These are phyloP conservation scores for Taxillus chinensis DNA, from an alignment of 164 flowering plant species.

Conservation along the genomic window DNA sequence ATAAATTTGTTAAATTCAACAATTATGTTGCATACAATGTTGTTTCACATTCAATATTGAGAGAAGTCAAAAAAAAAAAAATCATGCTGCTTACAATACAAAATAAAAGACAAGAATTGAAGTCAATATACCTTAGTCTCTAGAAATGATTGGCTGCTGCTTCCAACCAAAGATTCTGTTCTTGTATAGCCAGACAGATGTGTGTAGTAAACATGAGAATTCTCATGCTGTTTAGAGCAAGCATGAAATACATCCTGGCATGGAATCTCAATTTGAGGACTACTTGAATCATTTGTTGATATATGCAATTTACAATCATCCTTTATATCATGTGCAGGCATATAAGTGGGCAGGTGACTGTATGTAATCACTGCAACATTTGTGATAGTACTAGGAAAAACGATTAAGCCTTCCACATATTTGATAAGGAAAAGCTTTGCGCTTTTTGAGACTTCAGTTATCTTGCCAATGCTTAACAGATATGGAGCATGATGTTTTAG, in stretches of 20 bases:
- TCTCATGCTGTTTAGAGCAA: slow-evolving; percentile 21
- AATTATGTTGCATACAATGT: too few relatives aligned
- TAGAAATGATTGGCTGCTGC: slow-evolving; percentile 12
- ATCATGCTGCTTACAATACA: not conserved
- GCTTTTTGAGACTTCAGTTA: slow-evolving; percentile 37
- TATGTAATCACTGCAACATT: slow-evolving; percentile 42
- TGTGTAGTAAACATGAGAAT: slow-evolving; percentile 17
- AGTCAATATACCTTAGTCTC: slow-evolving; percentile 23
- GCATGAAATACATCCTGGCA: slow-evolving; percentile 37
- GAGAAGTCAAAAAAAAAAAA: too few relatives aligned
- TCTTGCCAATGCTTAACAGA: slow-evolving; percentile 34
- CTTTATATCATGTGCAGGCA: slow-evolving; percentile 12
- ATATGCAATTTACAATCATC: slow-evolving; percentile 37
- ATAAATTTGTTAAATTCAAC: too few relatives aligned
- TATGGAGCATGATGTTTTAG: slow-evolving; percentile 41
- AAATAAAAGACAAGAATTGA: not conserved
- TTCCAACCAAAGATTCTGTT: slow-evolving; percentile 18
- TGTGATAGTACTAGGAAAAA: slow-evolving; percentile 53
- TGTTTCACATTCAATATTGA: too few relatives aligned
- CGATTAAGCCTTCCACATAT: slow-evolving; percentile 50
- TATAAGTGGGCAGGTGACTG: slow-evolving; percentile 8
- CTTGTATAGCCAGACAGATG: slow-evolving; percentile 13
- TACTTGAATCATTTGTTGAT: slow-evolving; percentile 53
- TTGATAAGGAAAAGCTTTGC: slow-evolving; percentile 32
- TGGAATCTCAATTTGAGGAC: slow-evolving; percentile 45